Conservation (phyloP, 2,329 filamentous ascomycete genomes). For the Ophiostoma quercus region DNA sequence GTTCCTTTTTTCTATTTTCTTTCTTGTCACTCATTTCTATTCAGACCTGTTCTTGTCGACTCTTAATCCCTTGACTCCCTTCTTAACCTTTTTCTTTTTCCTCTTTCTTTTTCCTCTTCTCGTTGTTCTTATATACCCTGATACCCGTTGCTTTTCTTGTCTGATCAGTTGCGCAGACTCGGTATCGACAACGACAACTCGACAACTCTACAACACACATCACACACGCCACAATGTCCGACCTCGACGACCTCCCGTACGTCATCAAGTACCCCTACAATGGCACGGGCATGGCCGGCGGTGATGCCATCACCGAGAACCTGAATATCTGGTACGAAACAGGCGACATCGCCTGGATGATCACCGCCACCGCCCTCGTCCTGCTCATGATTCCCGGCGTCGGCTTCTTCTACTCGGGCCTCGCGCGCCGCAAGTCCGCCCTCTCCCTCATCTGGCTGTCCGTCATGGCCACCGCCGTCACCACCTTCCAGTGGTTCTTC, state of each 20-base stretch:
- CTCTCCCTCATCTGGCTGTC: constrained; percentile 81
- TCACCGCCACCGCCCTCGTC: constrained; percentile 75
- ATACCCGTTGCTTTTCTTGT: background rate
- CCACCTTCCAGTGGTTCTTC: constrained; percentile 92
- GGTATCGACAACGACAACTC: background rate
- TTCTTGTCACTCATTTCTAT: background rate
- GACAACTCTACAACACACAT: background rate
- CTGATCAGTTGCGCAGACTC: no score
- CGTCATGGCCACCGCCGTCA: constrained; percentile 71
- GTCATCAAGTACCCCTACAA: constrained; percentile 55
- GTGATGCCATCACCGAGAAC: constrained; percentile 57
- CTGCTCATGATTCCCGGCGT: constrained; percentile 91
- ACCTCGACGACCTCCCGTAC: constrained; percentile 44
- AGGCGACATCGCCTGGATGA: constrained; percentile 79
- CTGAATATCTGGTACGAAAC: constrained; percentile 78
- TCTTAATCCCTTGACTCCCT: background rate
- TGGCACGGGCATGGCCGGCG: constrained; percentile 46
- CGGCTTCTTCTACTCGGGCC: constrained; percentile 90
- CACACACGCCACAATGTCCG: constrained; percentile 34
- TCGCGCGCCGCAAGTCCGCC: constrained; percentile 83
- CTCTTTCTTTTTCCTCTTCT: background rate
- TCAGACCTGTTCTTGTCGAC: background rate
- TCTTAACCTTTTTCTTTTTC: background rate
- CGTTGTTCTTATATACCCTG: background rate
- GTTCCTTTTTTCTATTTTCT: background rate